Evolutionary conservation across 2,329 filamentous ascomycete species (phyloP).

Genomic region (Apiospora phragmitis): DNA sequence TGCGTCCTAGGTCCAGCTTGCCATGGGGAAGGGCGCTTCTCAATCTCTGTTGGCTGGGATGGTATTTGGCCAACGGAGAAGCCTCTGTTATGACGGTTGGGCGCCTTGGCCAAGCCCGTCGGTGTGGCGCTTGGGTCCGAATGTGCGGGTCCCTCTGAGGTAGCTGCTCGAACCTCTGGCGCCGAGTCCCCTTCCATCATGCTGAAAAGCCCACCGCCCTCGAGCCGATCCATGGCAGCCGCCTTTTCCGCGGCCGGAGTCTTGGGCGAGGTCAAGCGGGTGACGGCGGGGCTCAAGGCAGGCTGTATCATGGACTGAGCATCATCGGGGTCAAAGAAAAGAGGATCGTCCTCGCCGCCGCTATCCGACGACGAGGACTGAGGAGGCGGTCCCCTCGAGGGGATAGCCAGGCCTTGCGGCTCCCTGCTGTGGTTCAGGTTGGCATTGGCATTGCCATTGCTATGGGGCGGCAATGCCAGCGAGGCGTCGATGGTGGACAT

Average conservation of each 20-base stretch:
- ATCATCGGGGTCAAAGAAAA: conserved; percentile 52
- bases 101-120: conserved; percentile 12
- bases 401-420: conserved; percentile 12
- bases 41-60: conserved; percentile 18
- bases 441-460: background rate
- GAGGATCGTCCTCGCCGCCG: conserved; percentile 28
- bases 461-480: background rate
- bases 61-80: conserved; percentile 24
- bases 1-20: conserved; percentile 42
- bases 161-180: conserved; percentile 19
- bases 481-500: background rate
- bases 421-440: background rate
- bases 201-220: conserved; percentile 37
- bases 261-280: conserved; percentile 53
- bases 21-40: conserved; percentile 38
- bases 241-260: conserved; percentile 61
- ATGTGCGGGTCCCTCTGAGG: conserved; percentile 17
- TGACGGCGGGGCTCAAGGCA: conserved; percentile 57
- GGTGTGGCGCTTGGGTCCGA: background rate
- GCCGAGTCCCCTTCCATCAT: conserved; percentile 28
- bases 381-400: conserved; percentile 25
- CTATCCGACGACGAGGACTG: conserved; percentile 24
- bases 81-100: conserved; percentile 26
- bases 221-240: conserved; percentile 49
- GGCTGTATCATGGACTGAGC: conserved; percentile 62